Evolutionary conservation across 75 land plant species (phyloP).

Genomic region (Pinus tabuliformis): DNA sequence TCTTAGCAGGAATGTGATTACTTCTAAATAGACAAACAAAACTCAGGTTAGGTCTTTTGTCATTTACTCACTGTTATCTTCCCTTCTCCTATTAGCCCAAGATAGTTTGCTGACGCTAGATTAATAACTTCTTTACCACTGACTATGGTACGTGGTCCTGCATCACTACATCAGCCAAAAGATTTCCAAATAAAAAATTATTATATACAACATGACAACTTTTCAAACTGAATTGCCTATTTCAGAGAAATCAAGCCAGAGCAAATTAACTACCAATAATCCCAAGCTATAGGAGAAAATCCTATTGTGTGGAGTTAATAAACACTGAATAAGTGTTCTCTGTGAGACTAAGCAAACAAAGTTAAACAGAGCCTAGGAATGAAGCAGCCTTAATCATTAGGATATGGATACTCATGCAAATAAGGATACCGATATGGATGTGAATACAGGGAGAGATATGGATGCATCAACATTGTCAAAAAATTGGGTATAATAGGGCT

Average conservation of each 20-base stretch:
- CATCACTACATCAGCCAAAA: slow-evolving; percentile 59
- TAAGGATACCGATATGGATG: too few relatives aligned
- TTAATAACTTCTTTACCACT: slow-evolving; percentile 93
- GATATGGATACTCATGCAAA: too few relatives aligned
- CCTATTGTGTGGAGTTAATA: too few relatives aligned
- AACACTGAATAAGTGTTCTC: neutral
- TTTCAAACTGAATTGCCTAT: too few relatives aligned
- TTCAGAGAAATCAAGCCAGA: too few relatives aligned
- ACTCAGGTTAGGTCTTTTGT: neutral
- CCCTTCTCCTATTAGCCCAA: slow-evolving; percentile 83
- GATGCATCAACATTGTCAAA: too few relatives aligned
- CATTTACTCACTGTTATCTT: slow-evolving; percentile 59
- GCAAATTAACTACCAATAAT: too few relatives aligned
- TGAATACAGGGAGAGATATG: too few relatives aligned
- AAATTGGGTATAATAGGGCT: too few relatives aligned
- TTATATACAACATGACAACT: too few relatives aligned
- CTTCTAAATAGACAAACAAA: neutral
- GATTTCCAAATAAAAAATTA: too few relatives aligned
- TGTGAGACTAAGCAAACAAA: neutral
- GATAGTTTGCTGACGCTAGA: slow-evolving; percentile 90
- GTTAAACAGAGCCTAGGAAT: neutral
- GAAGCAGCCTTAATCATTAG: neutral
- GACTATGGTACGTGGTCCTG: slow-evolving; percentile 77
- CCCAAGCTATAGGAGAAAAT: too few relatives aligned
- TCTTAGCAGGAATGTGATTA: neutral